Base-by-base conservation (phyloP, 73 alveolate genomes). In the Paramecium primaurelia region DNA sequence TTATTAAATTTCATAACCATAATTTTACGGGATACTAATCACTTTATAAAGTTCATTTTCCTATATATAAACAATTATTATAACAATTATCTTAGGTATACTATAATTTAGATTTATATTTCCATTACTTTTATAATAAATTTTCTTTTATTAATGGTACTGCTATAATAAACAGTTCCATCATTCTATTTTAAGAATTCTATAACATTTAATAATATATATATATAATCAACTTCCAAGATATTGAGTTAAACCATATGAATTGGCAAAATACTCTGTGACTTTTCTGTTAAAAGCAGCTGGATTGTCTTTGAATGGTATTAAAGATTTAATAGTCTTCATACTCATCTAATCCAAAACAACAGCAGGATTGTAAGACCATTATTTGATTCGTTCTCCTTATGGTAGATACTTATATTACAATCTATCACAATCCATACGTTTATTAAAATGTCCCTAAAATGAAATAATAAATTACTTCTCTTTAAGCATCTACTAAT, bases 401-500 rank as follows among this genome's bases (percentile, higher is more conserved):
- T 93, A 22, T 4, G 99, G 98, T 93, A 96, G 47, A 92, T 94
- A 96, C 30, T 86, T 93, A 58, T 93, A 93, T 64, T 95, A 80
- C 37, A 96, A 88, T 80, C 99, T 83, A 59, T 94, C 94, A 88
- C 86, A 86, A 68, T 96, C 99, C 86, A 94, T 91, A 12, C 94
- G 92, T 73, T 86, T 90, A 73, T 93, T 77, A 85, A 92, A 95
- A 83, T 96, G 99, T 0, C 99, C 99, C 93, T 87, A 68, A 10
- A 86, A 22, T 87, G 4, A n/a, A 6, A 64, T 10, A n/a, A 40
- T 7, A 10, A 12, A 8, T 37, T 87, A 87, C 93, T 64, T 96
- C 96, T 88, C 99, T 93, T 86, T 96, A 93, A 1, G 97, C 92
- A 95, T 96, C 99, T 25, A 95, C 88, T 7, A 96, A 83, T 84